phyloP scores from a whole-genome alignment of 257 asterid genomes.

The Capsicum baccatum region DNA sequence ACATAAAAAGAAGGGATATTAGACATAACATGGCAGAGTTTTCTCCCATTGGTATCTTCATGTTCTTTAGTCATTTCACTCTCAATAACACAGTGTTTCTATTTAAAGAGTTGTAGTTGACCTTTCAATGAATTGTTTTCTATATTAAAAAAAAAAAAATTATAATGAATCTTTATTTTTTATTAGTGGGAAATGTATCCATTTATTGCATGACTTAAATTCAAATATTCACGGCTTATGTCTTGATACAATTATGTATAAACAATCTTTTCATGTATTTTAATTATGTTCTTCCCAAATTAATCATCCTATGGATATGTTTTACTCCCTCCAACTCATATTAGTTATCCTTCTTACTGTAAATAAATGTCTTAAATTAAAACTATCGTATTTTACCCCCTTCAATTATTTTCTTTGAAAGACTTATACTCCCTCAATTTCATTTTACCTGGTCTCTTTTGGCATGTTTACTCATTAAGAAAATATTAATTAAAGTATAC shows the following conservation, averaged over 20 bases:
- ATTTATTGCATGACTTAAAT: slow-evolving; percentile 18
- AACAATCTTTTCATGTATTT: neutral
- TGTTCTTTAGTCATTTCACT: slow-evolving; percentile 23
- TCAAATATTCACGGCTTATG: neutral
- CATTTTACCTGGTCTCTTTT: no score
- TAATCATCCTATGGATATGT: neutral
- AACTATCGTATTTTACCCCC: no score
- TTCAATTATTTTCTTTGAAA: no score
- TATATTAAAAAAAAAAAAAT: neutral
- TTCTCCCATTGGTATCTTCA: slow-evolving; percentile 59
- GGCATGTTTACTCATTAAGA: no score
- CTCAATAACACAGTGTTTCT: neutral
- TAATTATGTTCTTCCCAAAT: neutral
- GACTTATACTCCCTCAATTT: no score
- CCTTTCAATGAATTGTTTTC: slow-evolving; percentile 10
- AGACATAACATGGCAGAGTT: slow-evolving; percentile 47
- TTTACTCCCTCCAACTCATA: no score
- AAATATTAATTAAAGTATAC: no score
- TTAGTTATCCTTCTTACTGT: no score
- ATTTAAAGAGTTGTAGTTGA: slow-evolving; percentile 22
- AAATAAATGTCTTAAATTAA: no score
- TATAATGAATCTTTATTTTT: neutral
- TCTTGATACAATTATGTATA: neutral
- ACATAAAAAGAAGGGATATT: slow-evolving; percentile 53
- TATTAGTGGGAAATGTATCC: slow-evolving; percentile 14